A percentile compares a stretch with the other conserved stretches of the same genome.
phyloP scores from a whole-genome alignment of 495 filamentous ascomycete species.

The Aspergillus bridgeri region DNA sequence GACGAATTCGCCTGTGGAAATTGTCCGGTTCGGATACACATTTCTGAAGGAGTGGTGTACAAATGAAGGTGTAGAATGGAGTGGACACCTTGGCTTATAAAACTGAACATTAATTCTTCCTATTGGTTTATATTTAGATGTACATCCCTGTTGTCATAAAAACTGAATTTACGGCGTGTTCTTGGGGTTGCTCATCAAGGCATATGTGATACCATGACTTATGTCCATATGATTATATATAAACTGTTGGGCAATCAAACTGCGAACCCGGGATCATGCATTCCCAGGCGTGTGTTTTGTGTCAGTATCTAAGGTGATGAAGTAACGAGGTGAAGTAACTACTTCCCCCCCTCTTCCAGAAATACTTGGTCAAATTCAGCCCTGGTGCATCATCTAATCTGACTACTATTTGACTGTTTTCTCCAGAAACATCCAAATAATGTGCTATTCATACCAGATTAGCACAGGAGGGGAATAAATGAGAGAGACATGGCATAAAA shows the following conservation, averaged over 20 bases:
- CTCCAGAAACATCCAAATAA: no score
- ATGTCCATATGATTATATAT: background rate
- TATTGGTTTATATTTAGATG: background rate
- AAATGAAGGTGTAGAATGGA: constrained; percentile 43
- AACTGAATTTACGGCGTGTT: background rate
- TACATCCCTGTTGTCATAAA: background rate
- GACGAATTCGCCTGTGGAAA: constrained; percentile 42
- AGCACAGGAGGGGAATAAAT: no score
- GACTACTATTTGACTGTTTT: no score
- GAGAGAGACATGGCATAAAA: background rate
- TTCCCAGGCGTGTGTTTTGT: background rate
- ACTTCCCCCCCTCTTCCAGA: no score
- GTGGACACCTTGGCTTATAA: constrained; percentile 32
- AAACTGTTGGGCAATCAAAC: background rate
- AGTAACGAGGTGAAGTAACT: no score
- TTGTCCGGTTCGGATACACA: constrained; percentile 43
- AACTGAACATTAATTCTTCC: constrained; percentile 4
- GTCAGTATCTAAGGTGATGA: no score
- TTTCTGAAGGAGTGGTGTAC: constrained; percentile 46
- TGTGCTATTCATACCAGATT: no score
- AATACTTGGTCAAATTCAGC: no score
- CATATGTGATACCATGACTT: background rate
- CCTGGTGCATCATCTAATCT: no score
- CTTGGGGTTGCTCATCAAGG: background rate
- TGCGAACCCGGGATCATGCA: background rate